Percentiles rank a stretch among this genome's conserved stretches.
Conservation (phyloP, 2,329 filamentous ascomycete genomes). For the Calonectria pteridis region DNA sequence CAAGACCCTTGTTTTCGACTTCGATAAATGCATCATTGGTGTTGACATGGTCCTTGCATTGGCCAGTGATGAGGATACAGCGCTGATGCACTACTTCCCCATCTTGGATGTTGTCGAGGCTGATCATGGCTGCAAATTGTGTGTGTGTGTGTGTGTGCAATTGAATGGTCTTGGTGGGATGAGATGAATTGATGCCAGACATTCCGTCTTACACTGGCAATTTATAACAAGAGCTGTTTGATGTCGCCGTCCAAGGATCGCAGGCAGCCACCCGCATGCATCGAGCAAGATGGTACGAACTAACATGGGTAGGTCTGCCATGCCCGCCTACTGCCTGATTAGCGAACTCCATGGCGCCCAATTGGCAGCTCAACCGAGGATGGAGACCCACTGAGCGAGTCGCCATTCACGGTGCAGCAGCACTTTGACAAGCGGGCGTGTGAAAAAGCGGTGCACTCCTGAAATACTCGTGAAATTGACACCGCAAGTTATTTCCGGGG, state of each 20-base stretch:
- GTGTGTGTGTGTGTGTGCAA: too few relatives aligned
- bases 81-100: conserved; percentile 34
- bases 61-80: conserved; percentile 30
- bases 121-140: conserved; percentile 12
- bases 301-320: not conserved
- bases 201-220: not conserved
- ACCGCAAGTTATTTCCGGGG: not conserved
- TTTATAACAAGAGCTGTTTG: not conserved
- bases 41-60: conserved; percentile 2
- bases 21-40: conserved; percentile 9
- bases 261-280: not conserved
- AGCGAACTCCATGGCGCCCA: not conserved
- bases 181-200: too few relatives aligned
- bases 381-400: not conserved
- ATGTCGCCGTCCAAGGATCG: not conserved
- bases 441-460: not conserved
- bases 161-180: not conserved
- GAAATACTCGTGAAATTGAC: not conserved
- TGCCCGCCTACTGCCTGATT: not conserved
- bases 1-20: conserved; percentile 14
- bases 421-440: not conserved
- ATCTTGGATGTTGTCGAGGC: conserved; percentile 33
- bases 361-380: not conserved
- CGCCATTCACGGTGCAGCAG: not conserved
- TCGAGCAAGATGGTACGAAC: not conserved